Conservation (phyloP, 352 stramenopile species). For the Phytophthora boehmeriae region DNA sequence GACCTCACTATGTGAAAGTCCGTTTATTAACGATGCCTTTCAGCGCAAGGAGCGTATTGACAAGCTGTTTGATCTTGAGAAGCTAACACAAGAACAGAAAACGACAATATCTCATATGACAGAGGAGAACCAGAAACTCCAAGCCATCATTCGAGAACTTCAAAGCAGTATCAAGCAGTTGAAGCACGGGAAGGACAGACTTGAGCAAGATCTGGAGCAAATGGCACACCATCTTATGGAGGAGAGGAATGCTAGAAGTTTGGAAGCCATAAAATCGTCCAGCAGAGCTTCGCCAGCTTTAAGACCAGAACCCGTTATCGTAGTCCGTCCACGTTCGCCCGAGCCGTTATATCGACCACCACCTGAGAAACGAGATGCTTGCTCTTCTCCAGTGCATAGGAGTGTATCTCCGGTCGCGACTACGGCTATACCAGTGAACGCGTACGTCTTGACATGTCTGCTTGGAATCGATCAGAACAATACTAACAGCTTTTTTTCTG, state of each 20-base stretch:
- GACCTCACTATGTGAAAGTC: constrained; percentile 91
- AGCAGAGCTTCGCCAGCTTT: constrained; percentile 9
- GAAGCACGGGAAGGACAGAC: constrained; percentile 74
- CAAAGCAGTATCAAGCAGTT: constrained; percentile 85
- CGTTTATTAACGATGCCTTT: constrained; percentile 94
- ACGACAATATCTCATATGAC: constrained; percentile 66
- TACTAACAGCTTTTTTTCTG: constrained; percentile 9
- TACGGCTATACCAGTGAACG: constrained; percentile 5
- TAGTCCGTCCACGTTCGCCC: constrained; percentile 17
- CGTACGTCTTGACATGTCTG: constrained; percentile 22
- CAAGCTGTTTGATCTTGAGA: constrained; percentile 88
- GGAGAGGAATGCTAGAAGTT: constrained; percentile 53
- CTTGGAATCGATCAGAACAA: too few relatives aligned
- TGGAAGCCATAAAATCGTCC: constrained; percentile 34
- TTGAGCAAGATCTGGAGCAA: constrained; percentile 67
- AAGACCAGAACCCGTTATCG: constrained; percentile 20
- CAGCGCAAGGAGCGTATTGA: constrained; percentile 87
- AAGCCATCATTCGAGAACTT: constrained; percentile 80
- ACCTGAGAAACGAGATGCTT: constrained; percentile 62
- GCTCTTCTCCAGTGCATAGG: constrained; percentile 63
- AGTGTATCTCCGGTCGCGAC: constrained; percentile 7
- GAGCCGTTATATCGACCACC: constrained; percentile 6
- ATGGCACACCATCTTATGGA: constrained; percentile 74
- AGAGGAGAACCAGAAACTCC: constrained; percentile 83
- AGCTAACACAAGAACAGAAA: constrained; percentile 80